A percentile compares a stretch with the other conserved stretches of the same genome.
phyloP scores from a whole-genome alignment of 2,329 filamentous ascomycete genomes.

The Zelopaecilomyces penicillatus region DNA sequence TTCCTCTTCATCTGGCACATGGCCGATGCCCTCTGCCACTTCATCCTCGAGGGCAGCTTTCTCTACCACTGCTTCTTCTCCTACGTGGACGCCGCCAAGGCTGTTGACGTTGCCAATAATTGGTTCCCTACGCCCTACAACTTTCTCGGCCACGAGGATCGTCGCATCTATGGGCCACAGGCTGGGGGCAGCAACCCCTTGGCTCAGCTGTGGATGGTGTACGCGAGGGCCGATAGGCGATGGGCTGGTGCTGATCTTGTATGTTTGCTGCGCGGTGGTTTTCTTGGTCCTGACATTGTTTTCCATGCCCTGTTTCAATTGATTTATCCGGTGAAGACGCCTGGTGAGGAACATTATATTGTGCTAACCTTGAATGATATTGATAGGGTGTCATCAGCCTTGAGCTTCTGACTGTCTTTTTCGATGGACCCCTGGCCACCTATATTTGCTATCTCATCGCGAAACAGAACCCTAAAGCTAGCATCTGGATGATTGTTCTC shows the following conservation, averaged over 20 bases:
- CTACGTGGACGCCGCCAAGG: slow-evolving; percentile 26
- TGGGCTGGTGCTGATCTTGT: slow-evolving; percentile 57
- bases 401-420: slow-evolving; percentile 57
- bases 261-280: slow-evolving; percentile 13
- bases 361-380: slow-evolving; percentile 2
- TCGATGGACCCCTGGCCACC: slow-evolving; percentile 51
- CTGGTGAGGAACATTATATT: neutral
- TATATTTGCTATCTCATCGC: slow-evolving; percentile 54
- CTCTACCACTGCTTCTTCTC: slow-evolving; percentile 90
- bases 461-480: slow-evolving; percentile 44
- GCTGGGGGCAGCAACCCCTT: slow-evolving; percentile 45
- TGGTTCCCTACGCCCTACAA: slow-evolving; percentile 42
- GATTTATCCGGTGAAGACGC: no score
- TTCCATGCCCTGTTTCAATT: no score
- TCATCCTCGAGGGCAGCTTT: slow-evolving; percentile 83
- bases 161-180: slow-evolving; percentile 48
- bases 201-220: slow-evolving; percentile 60
- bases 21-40: slow-evolving; percentile 86
- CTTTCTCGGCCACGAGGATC: slow-evolving; percentile 40
- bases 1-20: slow-evolving; percentile 90
- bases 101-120: slow-evolving; percentile 21
- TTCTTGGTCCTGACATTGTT: neutral
- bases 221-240: slow-evolving; percentile 53
- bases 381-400: slow-evolving; percentile 50
- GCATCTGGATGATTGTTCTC: slow-evolving; percentile 55